A percentile compares a stretch with the other conserved stretches of the same genome.
Conservation (phyloP, 257 asterid species). For the Gentiana straminea region DNA sequence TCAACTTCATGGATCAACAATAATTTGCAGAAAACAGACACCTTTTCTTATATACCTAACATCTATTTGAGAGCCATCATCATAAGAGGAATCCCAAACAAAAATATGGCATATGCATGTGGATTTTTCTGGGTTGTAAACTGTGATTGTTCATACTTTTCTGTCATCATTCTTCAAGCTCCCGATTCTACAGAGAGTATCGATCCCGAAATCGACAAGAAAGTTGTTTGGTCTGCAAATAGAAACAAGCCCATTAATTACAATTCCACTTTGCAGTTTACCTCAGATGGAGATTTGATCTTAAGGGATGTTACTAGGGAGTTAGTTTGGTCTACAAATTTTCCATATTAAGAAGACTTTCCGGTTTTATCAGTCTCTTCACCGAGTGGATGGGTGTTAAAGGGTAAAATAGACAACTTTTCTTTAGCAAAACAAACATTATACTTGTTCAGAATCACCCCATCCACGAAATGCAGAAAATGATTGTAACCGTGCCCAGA, state of each 20-base stretch:
- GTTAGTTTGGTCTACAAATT: conserved; percentile 7
- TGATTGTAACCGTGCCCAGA: conserved; percentile 86
- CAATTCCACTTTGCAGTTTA: conserved; percentile 5
- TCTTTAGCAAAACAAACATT: neutral
- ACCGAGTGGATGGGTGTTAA: neutral
- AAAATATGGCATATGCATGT: too few species aligned
- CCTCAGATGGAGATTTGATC: conserved; percentile 11
- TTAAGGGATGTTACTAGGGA: neutral
- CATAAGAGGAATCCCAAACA: too few species aligned
- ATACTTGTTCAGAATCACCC: conserved; percentile 96
- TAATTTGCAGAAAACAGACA: too few species aligned
- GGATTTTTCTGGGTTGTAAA: too few species aligned
- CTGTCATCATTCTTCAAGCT: too few species aligned
- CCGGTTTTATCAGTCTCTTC: neutral
- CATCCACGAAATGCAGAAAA: conserved; percentile 93
- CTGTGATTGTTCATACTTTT: too few species aligned
- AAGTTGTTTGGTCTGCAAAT: too few species aligned
- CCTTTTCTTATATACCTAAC: too few species aligned
- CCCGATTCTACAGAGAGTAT: too few species aligned
- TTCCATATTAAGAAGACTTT: neutral
- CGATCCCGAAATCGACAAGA: too few species aligned
- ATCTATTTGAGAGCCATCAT: too few species aligned
- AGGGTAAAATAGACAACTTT: neutral
- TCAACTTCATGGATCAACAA: too few species aligned
- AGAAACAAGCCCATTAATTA: neutral